A percentile compares a stretch with the other conserved stretches of the same genome.
Conservation (phyloP, 345 rosid genomes). For the Ceriops decandra region DNA sequence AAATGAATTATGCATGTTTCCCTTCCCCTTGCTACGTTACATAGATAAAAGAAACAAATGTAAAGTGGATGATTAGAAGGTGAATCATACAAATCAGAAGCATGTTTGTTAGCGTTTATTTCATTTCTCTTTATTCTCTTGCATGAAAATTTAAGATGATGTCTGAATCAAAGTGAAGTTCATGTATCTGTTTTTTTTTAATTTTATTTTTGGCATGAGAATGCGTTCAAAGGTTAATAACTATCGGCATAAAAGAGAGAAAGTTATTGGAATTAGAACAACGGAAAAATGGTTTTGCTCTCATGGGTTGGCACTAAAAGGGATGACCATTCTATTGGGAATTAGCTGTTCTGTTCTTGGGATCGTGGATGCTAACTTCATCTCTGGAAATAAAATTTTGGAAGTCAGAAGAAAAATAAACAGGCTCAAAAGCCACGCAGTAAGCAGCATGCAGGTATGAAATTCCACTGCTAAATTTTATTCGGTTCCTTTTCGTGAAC, state of each 20-base stretch:
- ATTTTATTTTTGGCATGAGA: background rate
- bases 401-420: slow-evolving; percentile 6
- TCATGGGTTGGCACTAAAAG: background rate
- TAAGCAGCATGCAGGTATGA: slow-evolving; percentile 43
- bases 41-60: slow-evolving; percentile 4
- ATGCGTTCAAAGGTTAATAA: background rate
- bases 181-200: background rate
- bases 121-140: background rate
- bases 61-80: slow-evolving; percentile 37
- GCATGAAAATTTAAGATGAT: background rate
- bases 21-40: background rate
- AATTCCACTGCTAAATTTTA: background rate
- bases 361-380: background rate
- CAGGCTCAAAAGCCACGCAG: slow-evolving; percentile 8
- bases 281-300: slow-evolving; percentile 8
- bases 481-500: background rate
- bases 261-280: background rate
- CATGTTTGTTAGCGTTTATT: background rate
- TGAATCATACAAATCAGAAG: slow-evolving; percentile 35
- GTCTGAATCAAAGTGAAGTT: background rate
- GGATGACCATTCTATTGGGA: background rate
- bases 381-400: slow-evolving; percentile 3
- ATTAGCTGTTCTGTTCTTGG: background rate
- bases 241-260: background rate
- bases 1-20: background rate